Evolutionary conservation across 371 early-diverging fungal species (phyloP).

Genomic region (Apophysomyces sp.): DNA sequence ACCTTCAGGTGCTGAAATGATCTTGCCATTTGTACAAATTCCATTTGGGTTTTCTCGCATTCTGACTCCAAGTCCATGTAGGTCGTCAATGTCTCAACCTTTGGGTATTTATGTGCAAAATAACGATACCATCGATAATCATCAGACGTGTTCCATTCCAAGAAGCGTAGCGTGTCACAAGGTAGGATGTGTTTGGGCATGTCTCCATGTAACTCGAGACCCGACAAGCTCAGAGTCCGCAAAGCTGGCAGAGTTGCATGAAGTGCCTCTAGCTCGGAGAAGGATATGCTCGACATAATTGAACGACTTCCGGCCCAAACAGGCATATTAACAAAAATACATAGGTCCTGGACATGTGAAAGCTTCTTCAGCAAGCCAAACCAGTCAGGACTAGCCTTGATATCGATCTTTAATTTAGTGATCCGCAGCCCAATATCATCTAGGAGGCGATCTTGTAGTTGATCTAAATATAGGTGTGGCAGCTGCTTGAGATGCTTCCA

Average conservation of each 20-base stretch:
- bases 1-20: neutral
- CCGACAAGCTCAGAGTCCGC: neutral
- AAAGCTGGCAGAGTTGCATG: neutral
- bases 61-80: neutral
- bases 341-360: neutral
- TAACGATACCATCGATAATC: neutral
- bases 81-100: neutral
- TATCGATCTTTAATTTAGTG: neutral
- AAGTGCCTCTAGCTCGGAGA: neutral
- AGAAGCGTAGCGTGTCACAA: neutral
- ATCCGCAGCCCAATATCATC: neutral
- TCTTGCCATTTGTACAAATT: neutral
- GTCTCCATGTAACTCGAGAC: neutral
- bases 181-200: neutral
- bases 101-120: neutral
- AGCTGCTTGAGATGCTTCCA: neutral
- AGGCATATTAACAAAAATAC: neutral
- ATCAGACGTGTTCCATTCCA: neutral
- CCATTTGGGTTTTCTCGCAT: neutral
- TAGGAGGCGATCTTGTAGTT: neutral
- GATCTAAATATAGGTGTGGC: neutral
- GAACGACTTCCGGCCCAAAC: neutral
- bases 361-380: neutral
- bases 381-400: neutral
- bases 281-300: neutral